A percentile compares a stretch with the other conserved stretches of the same genome.
phyloP scores from a whole-genome alignment of 441 rosid species.

The Populus tomentosa region DNA sequence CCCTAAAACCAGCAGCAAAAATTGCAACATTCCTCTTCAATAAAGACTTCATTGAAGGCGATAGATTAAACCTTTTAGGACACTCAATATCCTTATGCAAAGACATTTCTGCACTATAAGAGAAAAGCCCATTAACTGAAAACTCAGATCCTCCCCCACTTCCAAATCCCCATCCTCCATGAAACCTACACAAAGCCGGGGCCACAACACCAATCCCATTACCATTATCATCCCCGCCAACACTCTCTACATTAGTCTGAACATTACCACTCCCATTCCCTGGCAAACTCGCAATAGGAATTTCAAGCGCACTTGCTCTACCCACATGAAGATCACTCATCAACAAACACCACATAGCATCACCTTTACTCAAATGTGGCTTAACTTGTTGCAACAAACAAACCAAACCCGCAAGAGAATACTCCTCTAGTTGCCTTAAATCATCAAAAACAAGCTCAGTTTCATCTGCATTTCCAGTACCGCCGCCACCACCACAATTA shows the following conservation, averaged over 20 bases:
- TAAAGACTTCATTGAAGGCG: constrained; percentile 74
- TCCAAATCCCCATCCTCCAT: constrained; percentile 90
- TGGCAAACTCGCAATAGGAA: constrained; percentile 38
- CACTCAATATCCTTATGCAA: constrained; percentile 71
- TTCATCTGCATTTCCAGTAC: constrained; percentile 42
- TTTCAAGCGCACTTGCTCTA: constrained; percentile 66
- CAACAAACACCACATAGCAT: constrained; percentile 96
- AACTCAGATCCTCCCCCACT: constrained; percentile 51
- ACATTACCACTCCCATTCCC: constrained; percentile 25
- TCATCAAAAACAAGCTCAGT: constrained; percentile 53
- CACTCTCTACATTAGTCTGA: constrained; percentile 33
- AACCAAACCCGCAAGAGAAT: constrained; percentile 74
- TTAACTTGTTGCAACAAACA: constrained; percentile 80
- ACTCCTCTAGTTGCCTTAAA: constrained; percentile 76
- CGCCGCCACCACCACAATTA: neutral
- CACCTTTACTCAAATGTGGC: constrained; percentile 82
- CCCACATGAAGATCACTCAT: constrained; percentile 90
- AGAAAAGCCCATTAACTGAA: constrained; percentile 47
- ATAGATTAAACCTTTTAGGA: constrained; percentile 80
- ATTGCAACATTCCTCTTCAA: constrained; percentile 83
- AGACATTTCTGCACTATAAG: constrained; percentile 37
- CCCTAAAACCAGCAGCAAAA: constrained; percentile 86
- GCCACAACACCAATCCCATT: constrained; percentile 32
- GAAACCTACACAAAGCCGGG: constrained; percentile 72
- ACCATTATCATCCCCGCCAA: constrained; percentile 35